A percentile compares a stretch with the other conserved stretches of the same genome.
phyloP scores from a whole-genome alignment of 495 filamentous ascomycete species.

The Penicillium fimorum region DNA sequence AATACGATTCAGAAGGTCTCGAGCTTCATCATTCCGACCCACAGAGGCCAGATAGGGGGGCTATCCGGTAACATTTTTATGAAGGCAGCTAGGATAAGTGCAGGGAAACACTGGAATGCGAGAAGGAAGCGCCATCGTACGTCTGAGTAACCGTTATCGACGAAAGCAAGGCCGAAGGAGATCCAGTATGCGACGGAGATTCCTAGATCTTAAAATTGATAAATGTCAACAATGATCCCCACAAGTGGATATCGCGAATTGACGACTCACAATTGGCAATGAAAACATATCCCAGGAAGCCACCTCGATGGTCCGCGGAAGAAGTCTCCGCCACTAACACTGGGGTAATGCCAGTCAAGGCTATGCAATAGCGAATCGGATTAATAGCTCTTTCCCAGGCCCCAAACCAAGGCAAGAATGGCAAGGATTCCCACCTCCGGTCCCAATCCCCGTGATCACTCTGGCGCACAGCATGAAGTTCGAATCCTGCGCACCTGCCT shows the following conservation, averaged over 20 bases:
- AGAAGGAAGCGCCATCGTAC: slow-evolving; percentile 57
- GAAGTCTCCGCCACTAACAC: slow-evolving; percentile 53
- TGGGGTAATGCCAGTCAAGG: slow-evolving; percentile 52
- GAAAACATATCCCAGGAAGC: slow-evolving; percentile 51
- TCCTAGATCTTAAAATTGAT: slow-evolving; percentile 46
- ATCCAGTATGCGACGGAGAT: slow-evolving; percentile 64
- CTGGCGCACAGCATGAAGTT: slow-evolving; percentile 56
- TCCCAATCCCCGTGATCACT: slow-evolving; percentile 56
- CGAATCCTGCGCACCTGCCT: slow-evolving; percentile 49
- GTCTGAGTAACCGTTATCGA: slow-evolving; percentile 49
- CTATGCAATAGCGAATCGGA: slow-evolving; percentile 18
- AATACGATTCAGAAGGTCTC: slow-evolving; percentile 31
- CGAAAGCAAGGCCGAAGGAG: slow-evolving; percentile 55
- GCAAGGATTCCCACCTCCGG: slow-evolving; percentile 35
- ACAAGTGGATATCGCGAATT: not conserved
- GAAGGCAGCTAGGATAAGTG: slow-evolving; percentile 45
- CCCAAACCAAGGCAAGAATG: slow-evolving; percentile 7
- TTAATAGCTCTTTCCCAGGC: not conserved
- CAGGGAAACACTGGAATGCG: slow-evolving; percentile 55
- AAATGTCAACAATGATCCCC: slow-evolving; percentile 9
- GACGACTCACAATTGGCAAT: slow-evolving; percentile 49
- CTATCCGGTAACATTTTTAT: slow-evolving; percentile 53
- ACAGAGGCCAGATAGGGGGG: slow-evolving; percentile 43
- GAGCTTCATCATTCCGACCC: slow-evolving; percentile 40
- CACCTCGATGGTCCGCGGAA: slow-evolving; percentile 46